Evolutionary conservation across 1,139 yeast species (phyloP).

Genomic region (Kodamaea derodonti): DNA sequence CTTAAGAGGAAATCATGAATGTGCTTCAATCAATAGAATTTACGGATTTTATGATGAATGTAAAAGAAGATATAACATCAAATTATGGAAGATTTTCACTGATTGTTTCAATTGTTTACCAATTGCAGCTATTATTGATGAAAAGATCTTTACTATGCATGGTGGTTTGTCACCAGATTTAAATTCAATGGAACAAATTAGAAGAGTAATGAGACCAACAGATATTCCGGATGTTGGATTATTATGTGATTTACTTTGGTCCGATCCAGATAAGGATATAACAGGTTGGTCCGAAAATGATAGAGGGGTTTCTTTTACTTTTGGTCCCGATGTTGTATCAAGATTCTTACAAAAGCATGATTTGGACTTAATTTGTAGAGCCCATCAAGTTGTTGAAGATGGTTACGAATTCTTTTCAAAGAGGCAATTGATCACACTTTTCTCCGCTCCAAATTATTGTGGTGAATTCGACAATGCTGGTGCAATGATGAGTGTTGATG

Average conservation of each 20-base stretch:
- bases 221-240: conserved; percentile 97
- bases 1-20: conserved; percentile 94
- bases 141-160: conserved; percentile 97
- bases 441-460: conserved; percentile 96
- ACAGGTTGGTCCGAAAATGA: conserved; percentile 99
- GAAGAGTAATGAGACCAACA: conserved; percentile 98
- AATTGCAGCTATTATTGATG: conserved; percentile 96
- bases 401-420: conserved; percentile 96
- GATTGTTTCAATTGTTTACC: conserved; percentile 98
- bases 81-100: conserved; percentile 96
- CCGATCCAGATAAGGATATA: conserved; percentile 96
- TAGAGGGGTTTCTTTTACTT: conserved; percentile 95
- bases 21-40: conserved; percentile 94
- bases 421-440: conserved; percentile 91
- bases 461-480: conserved; percentile 99
- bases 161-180: conserved; percentile 97
- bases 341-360: conserved; percentile 93
- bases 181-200: conserved; percentile 95
- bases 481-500: conserved; percentile 99
- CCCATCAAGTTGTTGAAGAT: conserved; percentile 98
- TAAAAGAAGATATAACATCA: conserved; percentile 93
- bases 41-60: conserved; percentile 98
- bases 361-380: conserved; percentile 95
- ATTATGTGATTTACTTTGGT: conserved; percentile 93
- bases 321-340: conserved; percentile 96